Evolutionary conservation across 169 alveolate species (phyloP).

Genomic region (Eimeria nieschulzi): DNA sequence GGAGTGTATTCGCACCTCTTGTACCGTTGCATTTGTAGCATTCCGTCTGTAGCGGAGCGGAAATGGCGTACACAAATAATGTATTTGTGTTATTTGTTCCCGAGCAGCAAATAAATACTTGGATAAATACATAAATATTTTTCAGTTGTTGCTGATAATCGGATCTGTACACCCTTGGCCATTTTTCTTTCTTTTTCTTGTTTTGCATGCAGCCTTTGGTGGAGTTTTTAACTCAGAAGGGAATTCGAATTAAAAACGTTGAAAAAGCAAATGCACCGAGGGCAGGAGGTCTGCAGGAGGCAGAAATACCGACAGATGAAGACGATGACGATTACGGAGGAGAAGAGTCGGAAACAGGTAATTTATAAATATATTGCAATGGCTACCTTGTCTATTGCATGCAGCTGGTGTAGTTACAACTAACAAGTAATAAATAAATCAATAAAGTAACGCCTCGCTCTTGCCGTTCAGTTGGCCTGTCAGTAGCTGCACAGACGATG

Average conservation of each 20-base stretch:
- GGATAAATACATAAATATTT: background rate
- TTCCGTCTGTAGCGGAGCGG: no score
- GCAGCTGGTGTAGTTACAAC: background rate
- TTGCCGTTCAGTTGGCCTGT: no score
- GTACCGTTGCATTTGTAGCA: no score
- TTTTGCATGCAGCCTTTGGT: constrained; percentile 62
- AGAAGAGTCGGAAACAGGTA: constrained; percentile 71
- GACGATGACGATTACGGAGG: constrained; percentile 73
- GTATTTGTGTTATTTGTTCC: background rate
- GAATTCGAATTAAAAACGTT: constrained; percentile 70
- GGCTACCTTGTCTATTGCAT: background rate
- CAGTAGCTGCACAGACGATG: no score
- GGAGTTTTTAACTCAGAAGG: constrained; percentile 55
- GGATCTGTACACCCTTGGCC: background rate
- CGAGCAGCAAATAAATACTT: background rate
- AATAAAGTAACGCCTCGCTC: no score
- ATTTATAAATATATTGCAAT: background rate
- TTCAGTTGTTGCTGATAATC: background rate
- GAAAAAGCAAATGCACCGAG: constrained; percentile 46
- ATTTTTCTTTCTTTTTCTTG: background rate
- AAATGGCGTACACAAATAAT: no score
- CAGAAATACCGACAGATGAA: constrained; percentile 69
- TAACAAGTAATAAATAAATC: no score
- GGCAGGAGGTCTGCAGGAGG: constrained; percentile 64
- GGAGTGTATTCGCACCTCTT: no score